A percentile compares a stretch with the other conserved stretches of the same genome.
These are phyloP conservation scores for Claviceps quebecensis DNA, from an alignment of 2,329 filamentous ascomycete species.

Conservation along the genomic window DNA sequence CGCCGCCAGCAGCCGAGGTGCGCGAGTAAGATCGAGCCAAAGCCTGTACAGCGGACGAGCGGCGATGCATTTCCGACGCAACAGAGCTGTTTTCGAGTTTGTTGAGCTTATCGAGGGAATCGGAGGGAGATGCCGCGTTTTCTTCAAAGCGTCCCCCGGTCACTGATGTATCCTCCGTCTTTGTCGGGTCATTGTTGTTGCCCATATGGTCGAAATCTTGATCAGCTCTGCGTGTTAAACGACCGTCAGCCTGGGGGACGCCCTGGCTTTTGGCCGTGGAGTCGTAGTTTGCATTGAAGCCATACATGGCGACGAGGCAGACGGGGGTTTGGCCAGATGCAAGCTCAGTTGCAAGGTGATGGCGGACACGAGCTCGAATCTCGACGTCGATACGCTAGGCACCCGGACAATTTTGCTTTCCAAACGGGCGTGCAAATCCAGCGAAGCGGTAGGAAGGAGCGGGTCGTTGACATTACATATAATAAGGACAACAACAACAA, in stretches of 20 bases:
- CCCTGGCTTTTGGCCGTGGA: conserved; percentile 30
- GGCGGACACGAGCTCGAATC: neutral
- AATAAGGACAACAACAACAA: no score
- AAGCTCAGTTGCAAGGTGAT: neutral
- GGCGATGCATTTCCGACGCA: conserved; percentile 32
- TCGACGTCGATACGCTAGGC: neutral
- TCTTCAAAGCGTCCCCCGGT: conserved; percentile 21
- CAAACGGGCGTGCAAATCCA: no score
- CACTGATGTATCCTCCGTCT: conserved; percentile 22
- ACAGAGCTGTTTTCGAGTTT: conserved; percentile 7
- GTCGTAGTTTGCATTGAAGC: conserved; percentile 31
- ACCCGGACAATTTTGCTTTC: neutral
- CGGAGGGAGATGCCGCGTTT: conserved; percentile 15
- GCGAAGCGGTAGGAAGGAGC: no score
- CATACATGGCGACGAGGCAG: conserved; percentile 8
- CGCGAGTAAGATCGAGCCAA: conserved; percentile 41
- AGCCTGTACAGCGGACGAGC: conserved; percentile 38
- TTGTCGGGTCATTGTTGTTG: conserved; percentile 15
- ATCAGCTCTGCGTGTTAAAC: conserved; percentile 9
- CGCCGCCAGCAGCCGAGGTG: conserved; percentile 22
- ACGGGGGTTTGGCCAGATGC: neutral
- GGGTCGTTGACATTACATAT: no score
- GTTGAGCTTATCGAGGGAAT: conserved; percentile 17
- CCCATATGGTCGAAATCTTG: conserved; percentile 13
- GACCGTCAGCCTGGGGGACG: conserved; percentile 18